Evolutionary conservation across 1,284 basidiomycete species (phyloP), one percentile per base, ranked within the genome.

Genomic region (Naganishia albida): DNA sequence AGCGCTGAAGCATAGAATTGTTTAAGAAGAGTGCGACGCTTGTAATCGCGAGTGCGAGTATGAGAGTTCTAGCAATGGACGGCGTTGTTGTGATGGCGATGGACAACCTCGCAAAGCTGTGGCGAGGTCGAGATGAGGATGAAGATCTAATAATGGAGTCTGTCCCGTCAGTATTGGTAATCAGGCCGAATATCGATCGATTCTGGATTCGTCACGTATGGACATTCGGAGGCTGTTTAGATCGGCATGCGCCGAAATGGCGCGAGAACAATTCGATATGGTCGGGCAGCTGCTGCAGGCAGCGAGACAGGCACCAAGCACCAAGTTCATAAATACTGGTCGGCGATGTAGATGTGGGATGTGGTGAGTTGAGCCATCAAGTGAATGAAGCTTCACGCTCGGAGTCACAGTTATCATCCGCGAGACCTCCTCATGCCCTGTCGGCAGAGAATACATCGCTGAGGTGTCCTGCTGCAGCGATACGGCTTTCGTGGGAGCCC

Each of bases 1-100:
- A 51, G 59, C 63, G 55, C 25, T 43, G 57, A 43, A 63, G 53
- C 65, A 66, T 66, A 44, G 43, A 60, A 51, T 54, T 15, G 30
- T 42, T 42, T 7, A 57, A 46, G 28, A 57, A 20, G n/a, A 60
- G 20, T 38, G 56, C 56, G 49, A 23, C 48, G 30, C 30, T 20
- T 4, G 56, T n/a, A n/a, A 60, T 60, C 20, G 56, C 44, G 34
- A 60, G 30, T 16, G 10, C 56, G 46, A 60, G 16, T n/a, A 50
- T 25, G 34, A 48, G 44, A 10, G 34, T 23, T 23, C 39, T 39
- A 30, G 26, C 38, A 2, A 49, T 49, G 44, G 8, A 12, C 13
- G 20, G 12, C 12, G 25, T 20, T 16, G 28, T 60, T 2, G 42
- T 48, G 43, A 20, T 13, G 15, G 43, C 44, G 16, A n/a, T 28